Evolutionary conservation across 192 early-diverging fungal genomes (phyloP).

Genomic region (Dimargaris xerosporica): DNA sequence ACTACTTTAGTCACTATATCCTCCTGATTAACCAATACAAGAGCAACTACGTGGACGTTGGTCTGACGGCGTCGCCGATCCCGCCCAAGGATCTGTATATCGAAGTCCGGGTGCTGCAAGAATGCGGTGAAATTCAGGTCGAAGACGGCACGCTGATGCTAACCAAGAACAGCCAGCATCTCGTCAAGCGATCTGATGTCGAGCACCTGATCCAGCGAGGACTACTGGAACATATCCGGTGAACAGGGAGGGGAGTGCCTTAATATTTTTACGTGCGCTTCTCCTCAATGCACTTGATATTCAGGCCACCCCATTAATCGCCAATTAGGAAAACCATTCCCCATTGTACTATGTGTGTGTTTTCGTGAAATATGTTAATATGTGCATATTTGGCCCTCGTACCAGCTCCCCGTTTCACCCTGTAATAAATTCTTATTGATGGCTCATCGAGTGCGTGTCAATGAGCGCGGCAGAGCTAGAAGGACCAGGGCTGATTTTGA

Average conservation of each 20-base stretch:
- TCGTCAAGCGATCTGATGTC: constrained; percentile 71
- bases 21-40: constrained; percentile 50
- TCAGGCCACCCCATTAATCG: no score
- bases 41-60: constrained; percentile 32
- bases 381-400: no score
- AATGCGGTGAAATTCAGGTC: constrained; percentile 81
- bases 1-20: constrained; percentile 49
- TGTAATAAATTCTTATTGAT: no score
- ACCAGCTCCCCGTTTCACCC: no score
- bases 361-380: no score
- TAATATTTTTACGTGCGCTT: no score
- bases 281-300: no score
- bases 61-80: constrained; percentile 53
- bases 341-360: no score
- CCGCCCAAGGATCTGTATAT: constrained; percentile 88
- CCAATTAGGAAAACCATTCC: no score
- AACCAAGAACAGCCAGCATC: constrained; percentile 68
- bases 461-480: no score
- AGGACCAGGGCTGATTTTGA: no score
- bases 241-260: background rate
- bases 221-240: constrained; percentile 59
- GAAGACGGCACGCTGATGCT: constrained; percentile 71
- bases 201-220: constrained; percentile 78
- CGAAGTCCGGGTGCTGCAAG: constrained; percentile 74
- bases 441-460: no score